These are phyloP conservation scores for Selaginella moellendorffii DNA, from an alignment of 75 land plant genomes.

Conservation along the genomic window DNA sequence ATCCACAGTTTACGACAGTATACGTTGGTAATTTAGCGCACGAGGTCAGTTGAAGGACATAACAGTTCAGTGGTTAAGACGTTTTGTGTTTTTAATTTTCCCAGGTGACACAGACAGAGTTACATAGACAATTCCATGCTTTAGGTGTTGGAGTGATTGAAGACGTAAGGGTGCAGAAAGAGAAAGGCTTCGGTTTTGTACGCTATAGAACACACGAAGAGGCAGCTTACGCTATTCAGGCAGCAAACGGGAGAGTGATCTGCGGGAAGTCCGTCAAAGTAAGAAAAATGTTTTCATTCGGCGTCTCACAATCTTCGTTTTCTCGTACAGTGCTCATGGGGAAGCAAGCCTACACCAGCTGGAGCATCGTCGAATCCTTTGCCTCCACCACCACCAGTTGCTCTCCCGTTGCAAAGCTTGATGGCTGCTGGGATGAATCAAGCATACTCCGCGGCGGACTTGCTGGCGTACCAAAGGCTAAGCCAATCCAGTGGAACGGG, in stretches of 20 bases:
- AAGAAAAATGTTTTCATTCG: slow-evolving; percentile 1
- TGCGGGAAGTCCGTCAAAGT: slow-evolving; percentile 87
- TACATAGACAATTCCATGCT: slow-evolving; percentile 71
- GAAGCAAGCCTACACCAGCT: slow-evolving; percentile 95
- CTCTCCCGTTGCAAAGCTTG: slow-evolving; percentile 24
- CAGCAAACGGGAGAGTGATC: slow-evolving; percentile 59
- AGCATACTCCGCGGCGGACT: slow-evolving; percentile 52
- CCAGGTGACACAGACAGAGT: slow-evolving; percentile 73
- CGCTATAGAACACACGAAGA: slow-evolving; percentile 86
- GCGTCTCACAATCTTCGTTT: neutral
- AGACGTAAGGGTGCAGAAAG: slow-evolving; percentile 85
- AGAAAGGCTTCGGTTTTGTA: slow-evolving; percentile 97
- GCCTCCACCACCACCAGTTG: slow-evolving; percentile 48
- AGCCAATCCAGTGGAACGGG: slow-evolving; percentile 4
- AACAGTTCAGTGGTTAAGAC: too few species aligned
- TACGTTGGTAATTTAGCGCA: slow-evolving; percentile 97
- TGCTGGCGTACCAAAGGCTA: slow-evolving; percentile 56
- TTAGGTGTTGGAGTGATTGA: slow-evolving; percentile 87
- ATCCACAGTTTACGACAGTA: slow-evolving; percentile 86
- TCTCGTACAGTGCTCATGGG: slow-evolving; percentile 84
- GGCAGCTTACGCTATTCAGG: slow-evolving; percentile 85
- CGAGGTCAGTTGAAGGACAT: slow-evolving; percentile 32
- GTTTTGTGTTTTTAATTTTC: too few species aligned
- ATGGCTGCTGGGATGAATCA: slow-evolving; percentile 25
- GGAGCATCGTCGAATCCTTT: slow-evolving; percentile 73